Conservation (phyloP, 345 rosid genomes). For the Bruguiera parviflora region DNA sequence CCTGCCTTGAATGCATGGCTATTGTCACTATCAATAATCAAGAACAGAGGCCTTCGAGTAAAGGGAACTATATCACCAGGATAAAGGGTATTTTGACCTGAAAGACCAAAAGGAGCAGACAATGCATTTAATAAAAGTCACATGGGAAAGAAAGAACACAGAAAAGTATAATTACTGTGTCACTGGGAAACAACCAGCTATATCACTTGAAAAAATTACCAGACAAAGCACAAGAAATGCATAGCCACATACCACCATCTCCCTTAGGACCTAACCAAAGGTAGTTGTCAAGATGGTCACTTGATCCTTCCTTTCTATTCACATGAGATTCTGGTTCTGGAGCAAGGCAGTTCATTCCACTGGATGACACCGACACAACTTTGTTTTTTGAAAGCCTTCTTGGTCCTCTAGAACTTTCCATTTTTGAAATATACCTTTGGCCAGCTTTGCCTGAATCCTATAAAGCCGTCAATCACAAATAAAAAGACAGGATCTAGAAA, state of each 20-base stretch:
- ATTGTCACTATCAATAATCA: conserved; percentile 89
- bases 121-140: neutral
- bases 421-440: conserved; percentile 31
- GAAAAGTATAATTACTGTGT: too few relatives aligned
- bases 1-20: conserved; percentile 99
- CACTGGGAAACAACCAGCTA: neutral
- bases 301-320: conserved; percentile 49
- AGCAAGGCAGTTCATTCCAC: conserved; percentile 44
- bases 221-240: conserved; percentile 1
- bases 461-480: neutral
- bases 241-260: conserved; percentile 52
- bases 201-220: conserved; percentile 8
- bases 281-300: conserved; percentile 42
- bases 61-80: conserved; percentile 97
- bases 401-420: conserved; percentile 55
- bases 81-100: conserved; percentile 74
- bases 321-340: conserved; percentile 47
- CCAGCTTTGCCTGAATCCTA: conserved; percentile 55
- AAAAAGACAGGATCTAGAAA: conserved; percentile 14
- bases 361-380: conserved; percentile 41
- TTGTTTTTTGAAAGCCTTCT: conserved; percentile 59
- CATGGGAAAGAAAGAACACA: neutral
- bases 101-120: conserved; percentile 16
- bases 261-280: conserved; percentile 83
- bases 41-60: conserved; percentile 85